Conservation (phyloP, 2,329 filamentous ascomycete genomes). For the Fusarium nygamai region DNA sequence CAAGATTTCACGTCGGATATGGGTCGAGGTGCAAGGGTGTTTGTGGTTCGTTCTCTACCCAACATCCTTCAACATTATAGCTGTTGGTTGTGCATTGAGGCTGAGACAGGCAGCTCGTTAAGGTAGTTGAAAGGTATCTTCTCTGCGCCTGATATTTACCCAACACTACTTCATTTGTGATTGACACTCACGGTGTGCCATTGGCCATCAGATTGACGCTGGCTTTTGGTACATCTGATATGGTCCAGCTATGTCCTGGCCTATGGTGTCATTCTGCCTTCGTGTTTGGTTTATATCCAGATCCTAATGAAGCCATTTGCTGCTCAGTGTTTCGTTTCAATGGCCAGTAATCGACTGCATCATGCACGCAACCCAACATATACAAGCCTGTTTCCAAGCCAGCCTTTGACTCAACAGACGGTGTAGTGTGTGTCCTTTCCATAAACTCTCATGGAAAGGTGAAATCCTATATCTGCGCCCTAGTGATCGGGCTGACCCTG, state of each 20-base stretch:
- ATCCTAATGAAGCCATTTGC: slow-evolving; percentile 20
- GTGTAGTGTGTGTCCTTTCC: background rate
- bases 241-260: background rate
- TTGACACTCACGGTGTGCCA: slow-evolving; percentile 1
- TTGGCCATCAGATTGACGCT: background rate
- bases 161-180: background rate
- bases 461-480: background rate
- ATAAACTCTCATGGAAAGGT: background rate
- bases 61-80: slow-evolving; percentile 32
- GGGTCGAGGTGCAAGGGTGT: slow-evolving; percentile 28
- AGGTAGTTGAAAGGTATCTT: background rate
- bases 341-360: slow-evolving; percentile 1
- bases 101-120: slow-evolving; percentile 44
- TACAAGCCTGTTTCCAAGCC: background rate
- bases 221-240: background rate
- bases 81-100: slow-evolving; percentile 48
- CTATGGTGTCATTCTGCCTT: background rate
- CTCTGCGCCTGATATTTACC: slow-evolving; percentile 12
- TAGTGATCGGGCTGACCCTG: slow-evolving; percentile 8
- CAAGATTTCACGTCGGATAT: slow-evolving; percentile 14
- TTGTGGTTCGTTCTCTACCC: slow-evolving; percentile 28
- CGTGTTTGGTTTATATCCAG: slow-evolving; percentile 16
- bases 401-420: background rate
- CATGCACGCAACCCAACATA: slow-evolving; percentile 13
- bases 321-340: slow-evolving; percentile 15